Base-by-base conservation (phyloP, 2,329 filamentous ascomycete genomes). In the Tolypocladium sp. region DNA sequence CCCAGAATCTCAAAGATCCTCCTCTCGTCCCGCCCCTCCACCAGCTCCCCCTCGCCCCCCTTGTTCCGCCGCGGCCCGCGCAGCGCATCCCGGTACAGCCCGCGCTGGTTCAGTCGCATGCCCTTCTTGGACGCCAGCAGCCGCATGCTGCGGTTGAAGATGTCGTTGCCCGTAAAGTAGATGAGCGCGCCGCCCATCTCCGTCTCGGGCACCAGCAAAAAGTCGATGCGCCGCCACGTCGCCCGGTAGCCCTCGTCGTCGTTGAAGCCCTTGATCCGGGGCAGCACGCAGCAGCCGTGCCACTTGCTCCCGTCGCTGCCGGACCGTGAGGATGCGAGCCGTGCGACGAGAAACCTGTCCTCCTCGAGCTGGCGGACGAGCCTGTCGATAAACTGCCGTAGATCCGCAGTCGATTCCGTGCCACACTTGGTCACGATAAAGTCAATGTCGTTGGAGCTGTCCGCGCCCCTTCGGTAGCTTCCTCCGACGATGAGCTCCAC, bases 81-180 rank as follows among this genome's bases (percentile, higher is more conserved):
- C 70, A 90, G 77, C 2, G 90, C 86, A 70, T 91, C 82, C 65
- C 79, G 82, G 66, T 87, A 96, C 58, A 97, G 71, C 0, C 92
- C 93, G 37, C 82, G 79, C 73, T 97, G 92, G 65, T 96, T 97
- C 58, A 97, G 70, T 56, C 89, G 77, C 90, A 95, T 92, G 0
- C 85, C 84, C 74, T 90, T 94, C 73, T 85, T 91, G 44, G 85
- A 84, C 17, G 92, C 91, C 63, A 97, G 72, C 20, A 95, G 74
- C 63, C 93, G 78, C 71, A 97, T 83, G 68, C 90, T 95, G 20
- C 92, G 80, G 71, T 97, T 97, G 76, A 97, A 97, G 40, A 96
- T 88, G 69, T 96, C 92, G 65, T 97, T 94, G 1, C 93, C 93
- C 0, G 93, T 97, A 68, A 97, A 97, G 69, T 97, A 97, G n/a